phyloP scores from a whole-genome alignment of 257 asterid genomes.

The Scutellaria galericulata region DNA sequence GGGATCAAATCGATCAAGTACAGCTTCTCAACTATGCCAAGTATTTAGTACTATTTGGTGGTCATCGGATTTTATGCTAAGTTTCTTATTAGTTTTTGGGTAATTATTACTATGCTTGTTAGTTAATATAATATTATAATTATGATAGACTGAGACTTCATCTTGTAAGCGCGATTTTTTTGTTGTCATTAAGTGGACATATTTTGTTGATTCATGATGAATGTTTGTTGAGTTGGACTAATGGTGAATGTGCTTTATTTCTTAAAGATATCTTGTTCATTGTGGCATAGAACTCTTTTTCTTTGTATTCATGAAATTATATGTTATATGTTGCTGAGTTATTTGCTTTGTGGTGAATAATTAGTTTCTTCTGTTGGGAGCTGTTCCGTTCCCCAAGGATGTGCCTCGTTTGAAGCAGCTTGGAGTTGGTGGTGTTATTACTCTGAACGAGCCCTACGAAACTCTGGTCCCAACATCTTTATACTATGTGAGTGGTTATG shows the following conservation, averaged over 20 bases:
- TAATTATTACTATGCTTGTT: conserved; percentile 7
- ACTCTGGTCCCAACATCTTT: conserved; percentile 87
- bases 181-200: background rate
- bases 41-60: background rate
- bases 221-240: conserved; percentile 20
- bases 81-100: background rate
- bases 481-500: conserved; percentile 68
- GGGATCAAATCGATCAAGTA: conserved; percentile 97
- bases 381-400: conserved; percentile 93
- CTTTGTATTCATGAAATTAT: background rate
- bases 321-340: background rate
- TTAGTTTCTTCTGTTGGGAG: conserved; percentile 88
- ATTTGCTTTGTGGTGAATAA: conserved; percentile 22
- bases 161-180: background rate
- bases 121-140: background rate
- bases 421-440: conserved; percentile 97
- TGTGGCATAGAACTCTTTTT: background rate
- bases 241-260: conserved; percentile 15
- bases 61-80: background rate
- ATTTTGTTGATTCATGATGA: background rate
- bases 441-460: conserved; percentile 91
- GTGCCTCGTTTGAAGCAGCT: conserved; percentile 84
- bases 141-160: background rate
- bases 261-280: background rate
- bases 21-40: background rate